Evolutionary conservation across 108 stramenopile species (phyloP), one percentile per base, ranked within the genome.

Genomic region (Aurantiochytrium sp.): DNA sequence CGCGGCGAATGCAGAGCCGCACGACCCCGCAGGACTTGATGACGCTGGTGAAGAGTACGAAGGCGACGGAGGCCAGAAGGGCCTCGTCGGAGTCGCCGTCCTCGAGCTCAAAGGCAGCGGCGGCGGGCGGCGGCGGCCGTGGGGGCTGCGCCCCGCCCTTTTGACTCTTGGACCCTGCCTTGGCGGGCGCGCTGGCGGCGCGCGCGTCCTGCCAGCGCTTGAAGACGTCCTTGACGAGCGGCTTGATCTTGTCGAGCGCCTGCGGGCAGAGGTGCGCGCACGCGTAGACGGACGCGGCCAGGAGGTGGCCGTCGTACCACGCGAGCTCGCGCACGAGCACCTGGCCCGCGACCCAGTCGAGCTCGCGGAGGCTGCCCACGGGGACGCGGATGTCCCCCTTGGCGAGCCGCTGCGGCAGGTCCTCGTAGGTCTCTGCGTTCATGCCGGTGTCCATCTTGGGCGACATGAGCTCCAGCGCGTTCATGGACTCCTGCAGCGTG

Each of bases 381-480:
- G 59, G 59, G 2, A 65, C 59, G 59, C 59, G 59, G 34, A 65
- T 65, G 8, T 65, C 24, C 32, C 59, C 59, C 34, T 65, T 65
- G 15, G 32, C 34, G 32, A 65, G 27, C 59, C 59, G 15, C 8
- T 30, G 32, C 73, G 21, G 21, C 6, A 48, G 73, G 27, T 81
- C 42, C 30, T 81, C 73, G 73, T 48, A 81, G 24, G 73, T 6
- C 10, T 41, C 73, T 3, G 73, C 39, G 45, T 81, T 48, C 73
- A 81, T 48, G 3, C 73, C 73, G 30, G 73, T 48, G 73, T 81
- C 73, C 73, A 81, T 81, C 73, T 81, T 81, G 42, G 73, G 73
- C 8, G 73, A 81, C 73, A 81, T 81, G 73, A 81, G 73, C 73
- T 81, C 73, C 4, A 81, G 73, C n/a, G 73, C 73, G 45, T 81